A percentile compares a stretch with the other conserved stretches of the same genome.
Evolutionary conservation across 805 yeast species (phyloP).

Genomic region (Cyberlindnera japonica): DNA sequence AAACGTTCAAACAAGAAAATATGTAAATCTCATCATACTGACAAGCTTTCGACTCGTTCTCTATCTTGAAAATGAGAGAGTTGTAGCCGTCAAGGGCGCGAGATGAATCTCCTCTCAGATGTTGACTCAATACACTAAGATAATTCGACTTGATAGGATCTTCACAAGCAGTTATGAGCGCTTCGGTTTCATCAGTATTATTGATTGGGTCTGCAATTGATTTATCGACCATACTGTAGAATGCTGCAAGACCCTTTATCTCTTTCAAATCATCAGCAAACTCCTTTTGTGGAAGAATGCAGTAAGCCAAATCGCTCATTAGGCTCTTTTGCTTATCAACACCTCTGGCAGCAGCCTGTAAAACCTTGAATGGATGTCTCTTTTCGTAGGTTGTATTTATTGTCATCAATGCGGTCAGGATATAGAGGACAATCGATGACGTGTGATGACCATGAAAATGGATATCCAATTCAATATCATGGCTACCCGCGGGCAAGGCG

Average conservation of each 20-base stretch:
- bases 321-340: background rate
- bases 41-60: constrained; percentile 4
- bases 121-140: constrained; percentile 18
- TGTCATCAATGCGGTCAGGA: constrained; percentile 12
- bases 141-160: constrained; percentile 11
- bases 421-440: background rate
- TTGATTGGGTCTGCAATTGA: background rate
- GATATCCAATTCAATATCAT: background rate
- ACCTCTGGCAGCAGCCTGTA: constrained; percentile 1
- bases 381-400: constrained; percentile 21
- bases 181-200: background rate
- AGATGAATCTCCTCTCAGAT: background rate
- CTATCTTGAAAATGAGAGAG: constrained; percentile 1
- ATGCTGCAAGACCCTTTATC: background rate
- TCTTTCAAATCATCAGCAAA: background rate
- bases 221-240: background rate
- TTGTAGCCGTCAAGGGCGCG: background rate
- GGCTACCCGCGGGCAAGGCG: background rate
- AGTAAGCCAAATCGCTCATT: background rate
- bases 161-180: background rate
- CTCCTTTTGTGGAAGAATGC: background rate
- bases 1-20: constrained; percentile 13
- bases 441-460: background rate
- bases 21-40: constrained; percentile 18
- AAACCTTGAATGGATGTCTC: constrained; percentile 18